Conservation (phyloP, 345 rosid species). For the Boechera stricta region DNA sequence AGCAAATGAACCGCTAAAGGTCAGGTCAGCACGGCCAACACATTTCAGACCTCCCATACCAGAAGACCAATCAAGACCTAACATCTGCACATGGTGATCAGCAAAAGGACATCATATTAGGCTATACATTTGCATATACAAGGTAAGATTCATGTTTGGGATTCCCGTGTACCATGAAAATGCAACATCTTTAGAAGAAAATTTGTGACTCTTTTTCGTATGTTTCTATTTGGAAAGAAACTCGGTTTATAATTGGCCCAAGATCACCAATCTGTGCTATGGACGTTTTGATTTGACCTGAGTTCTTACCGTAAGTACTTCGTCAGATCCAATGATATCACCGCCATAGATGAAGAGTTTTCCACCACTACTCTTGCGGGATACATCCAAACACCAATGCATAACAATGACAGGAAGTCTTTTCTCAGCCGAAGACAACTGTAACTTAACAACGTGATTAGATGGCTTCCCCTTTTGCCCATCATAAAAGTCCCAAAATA, state of each 20-base stretch:
- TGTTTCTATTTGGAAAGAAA: conserved; percentile 26
- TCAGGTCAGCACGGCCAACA: conserved; percentile 65
- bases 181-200: conserved; percentile 31
- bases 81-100: conserved; percentile 55
- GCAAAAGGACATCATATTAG: conserved; percentile 34
- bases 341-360: conserved; percentile 86
- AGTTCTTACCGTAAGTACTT: conserved; percentile 73
- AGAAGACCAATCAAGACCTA: conserved; percentile 78
- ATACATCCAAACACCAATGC: conserved; percentile 63
- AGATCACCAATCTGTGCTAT: conserved; percentile 31
- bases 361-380: conserved; percentile 56
- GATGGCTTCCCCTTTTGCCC: conserved; percentile 51
- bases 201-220: background rate
- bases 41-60: conserved; percentile 68
- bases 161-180: conserved; percentile 31
- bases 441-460: conserved; percentile 67
- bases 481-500: conserved; percentile 72
- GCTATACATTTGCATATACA: conserved; percentile 24
- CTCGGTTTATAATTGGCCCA: conserved; percentile 1
- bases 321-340: conserved; percentile 81
- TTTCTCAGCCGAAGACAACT: conserved; percentile 68
- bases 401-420: conserved; percentile 83
- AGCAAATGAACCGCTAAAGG: conserved; percentile 76
- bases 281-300: conserved; percentile 25
- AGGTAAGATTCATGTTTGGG: conserved; percentile 27